Conservation (phyloP, 306 rosid species). For the Fagus crenata region DNA sequence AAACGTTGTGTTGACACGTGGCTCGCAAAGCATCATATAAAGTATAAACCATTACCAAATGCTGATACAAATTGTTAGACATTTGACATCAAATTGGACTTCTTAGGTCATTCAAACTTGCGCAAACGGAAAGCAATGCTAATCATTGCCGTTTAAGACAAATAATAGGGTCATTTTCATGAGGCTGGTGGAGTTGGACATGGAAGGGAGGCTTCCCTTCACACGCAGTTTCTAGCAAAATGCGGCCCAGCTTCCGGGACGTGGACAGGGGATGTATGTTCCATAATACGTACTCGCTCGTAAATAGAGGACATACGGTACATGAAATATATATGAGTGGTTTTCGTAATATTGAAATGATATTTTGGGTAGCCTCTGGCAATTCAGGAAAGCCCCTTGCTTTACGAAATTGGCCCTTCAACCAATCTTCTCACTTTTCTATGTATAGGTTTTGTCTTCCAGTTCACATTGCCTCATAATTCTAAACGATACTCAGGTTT, state of each 20-base stretch:
- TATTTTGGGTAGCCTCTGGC: slow-evolving; percentile 4
- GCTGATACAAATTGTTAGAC: slow-evolving; percentile 29
- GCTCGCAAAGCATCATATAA: slow-evolving; percentile 30
- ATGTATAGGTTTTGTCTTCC: too few species aligned
- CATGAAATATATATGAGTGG: background rate
- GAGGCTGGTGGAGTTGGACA: slow-evolving; percentile 23
- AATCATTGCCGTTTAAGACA: slow-evolving; percentile 67
- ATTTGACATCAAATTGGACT: slow-evolving; percentile 30
- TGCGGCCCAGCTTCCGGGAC: slow-evolving; percentile 25
- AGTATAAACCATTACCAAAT: slow-evolving; percentile 16
- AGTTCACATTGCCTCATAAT: too few species aligned
- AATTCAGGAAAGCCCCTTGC: background rate
- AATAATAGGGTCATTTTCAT: slow-evolving; percentile 44
- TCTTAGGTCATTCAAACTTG: slow-evolving; percentile 39
- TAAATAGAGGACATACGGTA: background rate
- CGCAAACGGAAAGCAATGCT: slow-evolving; percentile 48
- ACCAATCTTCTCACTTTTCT: background rate
- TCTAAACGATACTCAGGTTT: too few species aligned
- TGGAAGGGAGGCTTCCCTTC: slow-evolving; percentile 35
- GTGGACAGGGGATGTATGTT: slow-evolving; percentile 23
- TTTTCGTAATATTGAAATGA: background rate
- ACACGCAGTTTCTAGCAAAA: slow-evolving; percentile 23
- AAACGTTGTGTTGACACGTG: slow-evolving; percentile 27
- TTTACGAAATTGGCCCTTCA: background rate
- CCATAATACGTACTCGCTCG: background rate